Percentiles rank a stretch among this genome's conserved stretches.
Conservation (phyloP, 1,139 yeast species). For the Nakaseomyces glabratus region DNA sequence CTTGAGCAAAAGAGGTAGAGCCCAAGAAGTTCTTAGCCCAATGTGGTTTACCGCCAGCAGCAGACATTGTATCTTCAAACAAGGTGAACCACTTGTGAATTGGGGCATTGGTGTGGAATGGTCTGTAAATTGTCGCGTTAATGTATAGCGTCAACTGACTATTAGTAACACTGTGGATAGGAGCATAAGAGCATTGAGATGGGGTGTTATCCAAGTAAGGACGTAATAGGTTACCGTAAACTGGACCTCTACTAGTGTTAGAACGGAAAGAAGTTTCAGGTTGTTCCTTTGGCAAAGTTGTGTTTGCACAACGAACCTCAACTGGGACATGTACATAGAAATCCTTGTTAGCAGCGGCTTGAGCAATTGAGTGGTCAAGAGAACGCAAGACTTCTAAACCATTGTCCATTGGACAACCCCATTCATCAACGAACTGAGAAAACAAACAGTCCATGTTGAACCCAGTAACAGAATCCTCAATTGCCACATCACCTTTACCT, state of each 20-base stretch:
- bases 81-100: conserved; percentile 72
- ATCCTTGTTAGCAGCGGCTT: conserved; percentile 51
- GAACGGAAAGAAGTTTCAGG: conserved; percentile 34
- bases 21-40: conserved; percentile 99
- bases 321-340: conserved; percentile 91
- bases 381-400: conserved; percentile 67
- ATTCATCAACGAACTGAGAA: conserved; percentile 90
- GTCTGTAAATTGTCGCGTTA: conserved; percentile 94
- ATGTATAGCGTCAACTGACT: conserved; percentile 77
- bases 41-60: conserved; percentile 89
- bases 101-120: conserved; percentile 67
- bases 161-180: conserved; percentile 49
- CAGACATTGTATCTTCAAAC: conserved; percentile 71
- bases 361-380: conserved; percentile 50
- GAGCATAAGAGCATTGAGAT: conserved; percentile 42
- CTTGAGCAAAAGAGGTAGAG: conserved; percentile 35
- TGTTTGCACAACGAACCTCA: conserved; percentile 88
- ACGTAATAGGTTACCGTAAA: conserved; percentile 73
- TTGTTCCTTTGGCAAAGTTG: conserved; percentile 44
- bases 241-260: conserved; percentile 56
- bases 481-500: conserved; percentile 58
- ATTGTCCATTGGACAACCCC: conserved; percentile 80
- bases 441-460: conserved; percentile 93
- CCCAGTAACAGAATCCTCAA: conserved; percentile 76
- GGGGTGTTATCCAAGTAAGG: conserved; percentile 83